Evolutionary conservation across 257 asterid species (phyloP), one percentile per base, ranked within the genome.

Genomic region (Forsythia viridissima): DNA sequence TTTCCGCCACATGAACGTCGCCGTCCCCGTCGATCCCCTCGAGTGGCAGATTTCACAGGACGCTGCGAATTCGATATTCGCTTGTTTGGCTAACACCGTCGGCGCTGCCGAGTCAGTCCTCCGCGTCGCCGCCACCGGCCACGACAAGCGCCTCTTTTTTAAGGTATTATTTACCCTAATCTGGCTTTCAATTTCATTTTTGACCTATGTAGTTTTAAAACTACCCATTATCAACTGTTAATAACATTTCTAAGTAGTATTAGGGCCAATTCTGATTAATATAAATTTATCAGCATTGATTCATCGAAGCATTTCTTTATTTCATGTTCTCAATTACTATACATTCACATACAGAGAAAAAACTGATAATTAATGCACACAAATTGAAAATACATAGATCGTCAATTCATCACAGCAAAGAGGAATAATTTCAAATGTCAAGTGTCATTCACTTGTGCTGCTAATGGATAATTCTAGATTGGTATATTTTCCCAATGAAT

Each of bases 61-160:
- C 57, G 86, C 97, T 36, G 97, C 98, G 15, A 90, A 91, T 21
- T 77, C 90, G 39, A 81, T 90, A 82, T 90, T 93, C 83, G 99
- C 97, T 78, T 84, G 93, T 85, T 88, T 96, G 80, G 99, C 97
- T 72, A 96, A 96, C 81, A 96, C 97, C 39, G 80, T 96, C 74
- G 99, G 99, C 73, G 99, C 98, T 30, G 93, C 99, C 74, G 99
- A 96, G 89, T 93, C 98, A 20, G 99, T 96, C 80, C 90, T 96
- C 78, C 93, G 99, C n/a, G 98, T 96, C 72, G 97, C 98, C 82
- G 98, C 98, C 83, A 92, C 97, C 66, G 99, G 97, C 76, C 98
- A 93, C 66, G 99, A 96, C 82, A 96, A 91, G 79, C 92, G 97
- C 83, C 91, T 96, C 80, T 93, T 96, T 82, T 42, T 96, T 82